Base-by-base conservation (phyloP, 306 rosid species). In the Castanea crenata region DNA sequence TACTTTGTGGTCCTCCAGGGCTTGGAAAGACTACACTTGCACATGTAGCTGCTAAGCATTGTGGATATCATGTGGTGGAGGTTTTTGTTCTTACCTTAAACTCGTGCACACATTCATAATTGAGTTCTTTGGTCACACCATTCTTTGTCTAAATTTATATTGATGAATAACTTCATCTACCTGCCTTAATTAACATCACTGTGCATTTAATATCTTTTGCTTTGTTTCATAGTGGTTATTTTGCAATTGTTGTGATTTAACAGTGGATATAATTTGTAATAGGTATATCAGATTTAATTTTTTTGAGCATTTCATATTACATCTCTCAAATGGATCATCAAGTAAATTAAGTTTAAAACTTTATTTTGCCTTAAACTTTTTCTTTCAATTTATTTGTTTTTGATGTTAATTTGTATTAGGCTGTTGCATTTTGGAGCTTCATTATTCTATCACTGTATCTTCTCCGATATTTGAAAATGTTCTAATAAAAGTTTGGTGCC, bases 11-110 rank as follows among this genome's bases (percentile, higher is more conserved):
- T 67, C 91, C 97, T 38, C 97, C 97, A 0, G 97, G 99, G 64
- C 97, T 92, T 74, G 99, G 99, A 57, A 94, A 92, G 90, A 94
- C 99, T 76, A 94, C 99, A 55, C 97, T 94, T 69, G 97, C 97
- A 31, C 99, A 92, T 85, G 85, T 94, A 69, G 99, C 97, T 81
- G 99, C 97, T 73, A 88, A 81, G 83, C 99, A 94, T 61, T 94
- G 97, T 87, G 97, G 97, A 85, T 94, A 94, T 87, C 91, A 85
- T 56, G 99, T 91, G 63, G 88, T 90, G 78, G 99, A 94, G 97
- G 99, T 94, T 81, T 49, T 83, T 79, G 61, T 77, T 76, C 64
- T 79, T 35, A 18, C 25, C 72, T 34, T 67, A 23, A 63, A 77
- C 71, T 59, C 62, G 68, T 76, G 11, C 70, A 73, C 41, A 41